These are phyloP conservation scores for Drosera capensis DNA, from an alignment of 148 eudicot species.

Conservation along the genomic window DNA sequence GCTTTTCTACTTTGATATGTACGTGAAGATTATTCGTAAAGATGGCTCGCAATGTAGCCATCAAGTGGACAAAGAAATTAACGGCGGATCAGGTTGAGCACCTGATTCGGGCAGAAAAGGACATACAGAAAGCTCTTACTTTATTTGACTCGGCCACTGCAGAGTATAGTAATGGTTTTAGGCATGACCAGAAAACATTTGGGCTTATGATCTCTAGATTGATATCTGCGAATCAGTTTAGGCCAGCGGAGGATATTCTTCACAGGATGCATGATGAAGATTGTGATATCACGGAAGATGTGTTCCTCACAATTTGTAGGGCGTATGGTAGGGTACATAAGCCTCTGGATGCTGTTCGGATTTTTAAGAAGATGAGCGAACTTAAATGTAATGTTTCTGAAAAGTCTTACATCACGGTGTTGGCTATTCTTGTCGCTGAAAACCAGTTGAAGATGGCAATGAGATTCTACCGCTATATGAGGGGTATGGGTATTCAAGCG, in stretches of 20 bases:
- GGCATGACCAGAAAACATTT: slow-evolving; percentile 58
- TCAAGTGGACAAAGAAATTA: slow-evolving; percentile 71
- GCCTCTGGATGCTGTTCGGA: slow-evolving; percentile 59
- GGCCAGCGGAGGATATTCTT: slow-evolving; percentile 64
- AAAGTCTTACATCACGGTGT: slow-evolving; percentile 55
- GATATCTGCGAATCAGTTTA: slow-evolving; percentile 57
- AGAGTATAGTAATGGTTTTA: slow-evolving; percentile 67
- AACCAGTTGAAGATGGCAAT: slow-evolving; percentile 59
- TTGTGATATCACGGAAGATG: slow-evolving; percentile 39
- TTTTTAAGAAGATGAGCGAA: slow-evolving; percentile 58
- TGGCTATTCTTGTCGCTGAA: slow-evolving; percentile 69
- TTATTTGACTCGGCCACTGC: slow-evolving; percentile 73
- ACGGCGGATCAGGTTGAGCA: slow-evolving; percentile 51
- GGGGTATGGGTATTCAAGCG: slow-evolving; percentile 45
- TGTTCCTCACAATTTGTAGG: slow-evolving; percentile 51
- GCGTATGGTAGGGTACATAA: slow-evolving; percentile 87
- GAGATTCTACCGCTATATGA: slow-evolving; percentile 65
- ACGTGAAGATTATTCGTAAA: too few species aligned
- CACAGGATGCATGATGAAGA: slow-evolving; percentile 69
- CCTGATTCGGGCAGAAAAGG: slow-evolving; percentile 58
- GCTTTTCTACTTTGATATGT: too few species aligned
- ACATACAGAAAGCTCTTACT: slow-evolving; percentile 42
- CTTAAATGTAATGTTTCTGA: slow-evolving; percentile 38
- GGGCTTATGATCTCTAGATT: slow-evolving; percentile 57
- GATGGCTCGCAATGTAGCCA: slow-evolving; percentile 32